Evolutionary conservation across 495 filamentous ascomycete genomes (phyloP).

Genomic region (Penicillium parvum): DNA sequence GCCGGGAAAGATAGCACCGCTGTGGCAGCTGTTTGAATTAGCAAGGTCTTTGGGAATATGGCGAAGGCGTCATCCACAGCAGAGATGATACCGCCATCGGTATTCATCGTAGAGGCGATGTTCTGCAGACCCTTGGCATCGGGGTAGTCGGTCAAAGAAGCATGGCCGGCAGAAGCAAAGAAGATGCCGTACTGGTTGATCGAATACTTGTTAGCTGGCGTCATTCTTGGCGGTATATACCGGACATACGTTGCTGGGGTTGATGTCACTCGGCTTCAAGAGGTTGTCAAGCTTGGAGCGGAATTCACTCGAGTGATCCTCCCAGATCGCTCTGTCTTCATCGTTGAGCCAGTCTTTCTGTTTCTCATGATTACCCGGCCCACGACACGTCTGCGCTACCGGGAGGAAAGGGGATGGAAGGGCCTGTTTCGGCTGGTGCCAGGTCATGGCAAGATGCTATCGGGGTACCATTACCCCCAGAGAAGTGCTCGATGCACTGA

Average conservation of each 20-base stretch:
- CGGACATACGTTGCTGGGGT: constrained; percentile 8
- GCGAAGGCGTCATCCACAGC: too few species aligned
- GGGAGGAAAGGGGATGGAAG: constrained; percentile 2
- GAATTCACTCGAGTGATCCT: constrained; percentile 38
- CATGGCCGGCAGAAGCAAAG: constrained; percentile 47
- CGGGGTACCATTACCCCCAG: constrained; percentile 6
- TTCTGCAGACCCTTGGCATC: constrained; percentile 37
- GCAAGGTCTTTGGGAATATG: too few species aligned
- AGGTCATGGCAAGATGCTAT: constrained; percentile 10
- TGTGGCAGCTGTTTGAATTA: too few species aligned
- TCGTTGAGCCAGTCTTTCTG: constrained; percentile 39
- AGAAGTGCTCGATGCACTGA: constrained; percentile 2
- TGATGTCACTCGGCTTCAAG: constrained; percentile 23
- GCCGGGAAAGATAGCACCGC: constrained; percentile 42
- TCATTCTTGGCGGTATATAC: background rate
- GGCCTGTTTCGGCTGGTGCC: background rate
- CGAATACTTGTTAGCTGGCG: background rate
- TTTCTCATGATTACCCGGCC: too few species aligned
- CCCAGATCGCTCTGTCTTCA: constrained; percentile 34
- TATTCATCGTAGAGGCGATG: constrained; percentile 34
- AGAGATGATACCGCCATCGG: constrained; percentile 37
- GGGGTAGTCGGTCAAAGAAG: constrained; percentile 46
- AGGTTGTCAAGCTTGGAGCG: constrained; percentile 35
- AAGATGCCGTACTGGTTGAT: constrained; percentile 33
- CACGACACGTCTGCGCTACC: constrained; percentile 13